These are phyloP conservation scores for Kwoniella europaea DNA, from an alignment of 768 basidiomycete species.

Conservation along the genomic window DNA sequence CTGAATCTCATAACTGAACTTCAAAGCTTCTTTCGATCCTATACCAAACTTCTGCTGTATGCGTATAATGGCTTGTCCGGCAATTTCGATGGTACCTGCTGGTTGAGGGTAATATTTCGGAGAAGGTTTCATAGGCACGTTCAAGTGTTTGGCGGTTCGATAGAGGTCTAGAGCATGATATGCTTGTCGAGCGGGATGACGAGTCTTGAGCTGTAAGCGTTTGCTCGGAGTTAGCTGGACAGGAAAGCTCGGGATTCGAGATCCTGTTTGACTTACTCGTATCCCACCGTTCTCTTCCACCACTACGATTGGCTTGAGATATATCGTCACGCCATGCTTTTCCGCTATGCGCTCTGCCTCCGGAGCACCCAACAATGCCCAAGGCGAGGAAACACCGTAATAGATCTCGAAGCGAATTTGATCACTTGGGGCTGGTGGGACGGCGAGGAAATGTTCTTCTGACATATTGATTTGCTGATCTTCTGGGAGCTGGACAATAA, in stretches of 20 bases:
- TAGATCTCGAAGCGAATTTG: constrained; percentile 40
- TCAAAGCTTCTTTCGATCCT: constrained; percentile 30
- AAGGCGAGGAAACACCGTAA: constrained; percentile 44
- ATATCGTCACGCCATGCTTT: constrained; percentile 32
- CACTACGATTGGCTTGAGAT: constrained; percentile 44
- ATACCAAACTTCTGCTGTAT: constrained; percentile 34
- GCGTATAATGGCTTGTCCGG: constrained; percentile 43
- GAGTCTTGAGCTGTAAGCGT: constrained; percentile 33
- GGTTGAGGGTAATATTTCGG: constrained; percentile 42
- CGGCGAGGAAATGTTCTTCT: constrained; percentile 6
- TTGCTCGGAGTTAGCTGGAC: too few species aligned
- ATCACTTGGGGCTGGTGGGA: constrained; percentile 26
- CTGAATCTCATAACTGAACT: constrained; percentile 40
- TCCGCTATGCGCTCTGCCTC: constrained; percentile 33
- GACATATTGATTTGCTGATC: not conserved
- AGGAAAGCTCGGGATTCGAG: too few species aligned
- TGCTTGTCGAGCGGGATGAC: constrained; percentile 42
- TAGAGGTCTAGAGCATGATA: constrained; percentile 47
- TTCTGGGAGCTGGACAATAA: not conserved
- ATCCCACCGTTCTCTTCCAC: constrained; percentile 49
- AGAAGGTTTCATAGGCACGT: constrained; percentile 26
- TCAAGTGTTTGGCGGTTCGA: constrained; percentile 28
- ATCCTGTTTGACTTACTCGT: constrained; percentile 20
- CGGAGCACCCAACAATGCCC: constrained; percentile 45
- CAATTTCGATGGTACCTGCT: constrained; percentile 33